Conservation (phyloP, 2,329 filamentous ascomycete genomes). For the Orbilia quercus region DNA sequence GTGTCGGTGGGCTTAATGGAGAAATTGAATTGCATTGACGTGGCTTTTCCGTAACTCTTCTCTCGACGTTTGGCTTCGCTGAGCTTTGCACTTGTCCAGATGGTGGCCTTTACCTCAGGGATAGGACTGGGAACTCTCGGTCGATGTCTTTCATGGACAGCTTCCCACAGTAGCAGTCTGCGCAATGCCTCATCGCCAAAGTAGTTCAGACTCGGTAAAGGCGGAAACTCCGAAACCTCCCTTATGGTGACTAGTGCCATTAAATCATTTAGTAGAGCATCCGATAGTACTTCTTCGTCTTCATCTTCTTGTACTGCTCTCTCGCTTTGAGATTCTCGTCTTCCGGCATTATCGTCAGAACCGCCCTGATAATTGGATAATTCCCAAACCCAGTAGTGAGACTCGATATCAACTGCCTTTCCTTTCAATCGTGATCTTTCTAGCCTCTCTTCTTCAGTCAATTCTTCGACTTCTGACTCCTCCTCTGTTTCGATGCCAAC, state of each 20-base stretch:
- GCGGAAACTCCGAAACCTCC: too few relatives aligned
- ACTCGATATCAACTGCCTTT: background rate
- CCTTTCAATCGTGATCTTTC: slow-evolving; percentile 15
- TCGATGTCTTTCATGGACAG: too few relatives aligned
- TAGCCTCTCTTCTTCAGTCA: slow-evolving; percentile 10
- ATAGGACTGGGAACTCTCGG: too few relatives aligned
- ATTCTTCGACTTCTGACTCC: background rate
- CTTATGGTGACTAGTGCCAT: too few relatives aligned
- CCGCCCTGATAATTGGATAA: background rate
- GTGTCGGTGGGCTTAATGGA: background rate
- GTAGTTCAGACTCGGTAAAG: too few relatives aligned
- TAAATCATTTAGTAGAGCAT: too few relatives aligned
- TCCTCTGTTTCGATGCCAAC: background rate
- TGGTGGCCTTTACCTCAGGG: background rate
- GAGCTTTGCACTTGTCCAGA: slow-evolving; percentile 20
- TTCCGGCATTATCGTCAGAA: background rate
- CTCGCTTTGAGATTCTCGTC: background rate
- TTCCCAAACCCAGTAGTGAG: background rate
- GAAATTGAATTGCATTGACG: background rate
- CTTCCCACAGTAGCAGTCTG: too few relatives aligned
- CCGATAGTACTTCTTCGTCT: too few relatives aligned
- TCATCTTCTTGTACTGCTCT: background rate
- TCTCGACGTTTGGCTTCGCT: slow-evolving; percentile 8
- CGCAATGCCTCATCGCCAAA: too few relatives aligned
- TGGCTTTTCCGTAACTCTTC: too few relatives aligned